Evolutionary conservation across 306 rosid genomes (phyloP), one percentile per base, ranked within the genome.

Genomic region (Begonia masoniana): DNA sequence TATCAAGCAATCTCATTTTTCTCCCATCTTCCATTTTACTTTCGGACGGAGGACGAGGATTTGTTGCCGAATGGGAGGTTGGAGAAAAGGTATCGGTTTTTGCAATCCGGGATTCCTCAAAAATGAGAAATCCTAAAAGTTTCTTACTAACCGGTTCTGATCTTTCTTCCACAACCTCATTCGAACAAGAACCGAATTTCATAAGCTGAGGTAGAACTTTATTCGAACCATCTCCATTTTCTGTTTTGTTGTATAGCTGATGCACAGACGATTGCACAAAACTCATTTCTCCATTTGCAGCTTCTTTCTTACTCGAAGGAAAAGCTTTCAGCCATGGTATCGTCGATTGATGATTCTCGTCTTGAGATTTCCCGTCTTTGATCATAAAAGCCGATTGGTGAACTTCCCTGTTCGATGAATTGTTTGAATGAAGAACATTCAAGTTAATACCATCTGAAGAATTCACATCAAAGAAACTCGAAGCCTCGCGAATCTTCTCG

Each of bases 251-350:
- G 58, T 79, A 57, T 52, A 50, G 59, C 9, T 68, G 62, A 43
- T 52, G 51, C 42, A 58, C 41, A 41, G 76, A 67, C 61, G 73
- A 52, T 50, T 78, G 80, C 54, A 58, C 50, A 62, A 64, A 70
- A 56, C 69, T 63, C 23, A 52, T 65, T 64, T 82, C 84, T 24
- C 60, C 72, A 55, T 69, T 76, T 59, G 60, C 61, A 12, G 59
- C 65, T 60, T 74, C 87, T 72, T 66, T 74, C 71, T 68, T 80
- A 65, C 73, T 62, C 51, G 73, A 39, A 47, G 67, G 62, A 58
- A 62, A 75, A 19, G 75, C 68, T 71, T 76, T 73, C 51, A 84
- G 85, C 99, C 94, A 86, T 11, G 94, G 95, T 60, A 83, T 62
- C 48, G 47, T 62, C 3, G 73, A 63, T 53, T 63, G 74, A 71